A percentile compares a stretch with the other conserved stretches of the same genome.
Conservation (phyloP, 345 rosid genomes). For the Pistacia integerrima region DNA sequence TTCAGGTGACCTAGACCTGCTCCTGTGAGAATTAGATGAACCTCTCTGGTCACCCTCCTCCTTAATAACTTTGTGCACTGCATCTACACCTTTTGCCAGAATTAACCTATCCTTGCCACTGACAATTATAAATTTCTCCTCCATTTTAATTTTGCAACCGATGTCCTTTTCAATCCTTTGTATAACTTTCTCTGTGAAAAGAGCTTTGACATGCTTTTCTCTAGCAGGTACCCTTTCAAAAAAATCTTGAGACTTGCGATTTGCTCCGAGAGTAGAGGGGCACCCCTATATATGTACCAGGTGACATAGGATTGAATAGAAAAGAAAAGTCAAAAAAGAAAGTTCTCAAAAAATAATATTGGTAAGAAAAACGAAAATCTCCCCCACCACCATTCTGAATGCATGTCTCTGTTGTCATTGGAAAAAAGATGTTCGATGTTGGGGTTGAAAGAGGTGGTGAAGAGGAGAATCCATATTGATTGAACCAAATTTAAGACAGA, state of each 20-base stretch:
- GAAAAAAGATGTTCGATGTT: background rate
- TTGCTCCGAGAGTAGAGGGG: slow-evolving; percentile 96
- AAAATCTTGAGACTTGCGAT: slow-evolving; percentile 89
- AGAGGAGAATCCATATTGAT: background rate
- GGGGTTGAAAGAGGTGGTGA: background rate
- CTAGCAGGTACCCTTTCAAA: slow-evolving; percentile 94
- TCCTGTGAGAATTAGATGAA: slow-evolving; percentile 61
- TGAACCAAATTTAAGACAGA: background rate
- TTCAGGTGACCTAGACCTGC: slow-evolving; percentile 91
- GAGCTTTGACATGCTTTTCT: slow-evolving; percentile 68
- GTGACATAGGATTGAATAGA: slow-evolving; percentile 6
- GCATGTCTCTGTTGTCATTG: background rate
- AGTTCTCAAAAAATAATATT: background rate
- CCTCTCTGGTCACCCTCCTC: slow-evolving; percentile 70
- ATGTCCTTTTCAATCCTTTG: slow-evolving; percentile 79
- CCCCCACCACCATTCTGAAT: background rate
- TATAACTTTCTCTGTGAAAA: slow-evolving; percentile 78
- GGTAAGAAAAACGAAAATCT: background rate
- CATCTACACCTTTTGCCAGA: slow-evolving; percentile 94
- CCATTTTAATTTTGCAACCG: slow-evolving; percentile 90
- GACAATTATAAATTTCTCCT: slow-evolving; percentile 89
- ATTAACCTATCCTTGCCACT: slow-evolving; percentile 93
- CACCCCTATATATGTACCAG: slow-evolving; percentile 65
- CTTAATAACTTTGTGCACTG: slow-evolving; percentile 79
- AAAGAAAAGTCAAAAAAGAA: background rate